phyloP scores from a whole-genome alignment of 1,284 basidiomycete species.

The Termitomyces sp. region DNA sequence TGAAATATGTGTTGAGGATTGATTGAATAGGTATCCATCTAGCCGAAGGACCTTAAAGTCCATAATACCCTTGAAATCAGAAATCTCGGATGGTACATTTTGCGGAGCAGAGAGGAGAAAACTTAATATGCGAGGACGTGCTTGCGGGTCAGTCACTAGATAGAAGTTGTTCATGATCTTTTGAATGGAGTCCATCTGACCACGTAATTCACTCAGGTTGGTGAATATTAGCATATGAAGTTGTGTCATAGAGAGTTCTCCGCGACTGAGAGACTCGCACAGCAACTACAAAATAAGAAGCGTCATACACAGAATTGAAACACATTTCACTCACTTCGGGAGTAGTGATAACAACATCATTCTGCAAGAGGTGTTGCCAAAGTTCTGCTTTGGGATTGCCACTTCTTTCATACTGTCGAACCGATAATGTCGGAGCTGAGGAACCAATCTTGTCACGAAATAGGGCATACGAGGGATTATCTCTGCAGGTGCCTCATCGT shows the following conservation, averaged over 20 bases:
- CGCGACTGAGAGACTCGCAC: conserved; percentile 29
- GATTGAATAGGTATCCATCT: conserved; percentile 27
- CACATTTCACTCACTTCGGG: conserved; percentile 30
- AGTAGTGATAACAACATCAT: conserved; percentile 17
- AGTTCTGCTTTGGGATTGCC: neutral
- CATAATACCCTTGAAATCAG: conserved; percentile 36
- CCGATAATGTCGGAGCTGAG: neutral
- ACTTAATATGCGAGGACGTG: conserved; percentile 39
- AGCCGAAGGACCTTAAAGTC: conserved; percentile 35
- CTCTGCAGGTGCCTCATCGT: neutral
- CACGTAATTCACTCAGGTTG: conserved; percentile 27
- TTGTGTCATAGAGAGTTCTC: conserved; percentile 32
- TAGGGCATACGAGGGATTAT: neutral
- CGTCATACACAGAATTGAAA: conserved; percentile 13
- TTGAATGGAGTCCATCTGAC: conserved; percentile 32
- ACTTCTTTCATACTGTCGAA: neutral
- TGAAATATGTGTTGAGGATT: conserved; percentile 25
- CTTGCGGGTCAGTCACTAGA: conserved; percentile 28
- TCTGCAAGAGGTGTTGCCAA: neutral
- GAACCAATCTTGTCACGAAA: neutral
- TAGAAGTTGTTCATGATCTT: conserved; percentile 44
- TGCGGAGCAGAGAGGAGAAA: conserved; percentile 23
- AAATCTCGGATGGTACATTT: conserved; percentile 30
- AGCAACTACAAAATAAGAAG: conserved; percentile 19
- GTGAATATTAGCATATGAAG: conserved; percentile 40